Conservation (phyloP, 2,329 filamentous ascomycete species). For the Xylaria sp. region DNA sequence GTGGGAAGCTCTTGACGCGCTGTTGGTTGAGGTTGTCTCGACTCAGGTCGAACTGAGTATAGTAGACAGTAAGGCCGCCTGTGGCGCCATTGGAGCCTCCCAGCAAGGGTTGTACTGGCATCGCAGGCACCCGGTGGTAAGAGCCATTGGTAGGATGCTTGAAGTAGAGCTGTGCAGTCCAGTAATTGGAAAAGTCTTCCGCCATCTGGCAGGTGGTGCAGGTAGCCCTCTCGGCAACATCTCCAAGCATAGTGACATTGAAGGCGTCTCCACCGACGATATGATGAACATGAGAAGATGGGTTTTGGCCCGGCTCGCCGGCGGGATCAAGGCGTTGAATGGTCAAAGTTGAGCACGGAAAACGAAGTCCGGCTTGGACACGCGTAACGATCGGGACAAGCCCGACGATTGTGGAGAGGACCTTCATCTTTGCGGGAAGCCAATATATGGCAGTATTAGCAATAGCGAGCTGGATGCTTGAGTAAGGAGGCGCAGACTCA, state of each 20-base stretch:
- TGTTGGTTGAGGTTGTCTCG: conserved; percentile 28
- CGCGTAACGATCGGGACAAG: conserved; percentile 15
- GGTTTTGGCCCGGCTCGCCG: conserved; percentile 17
- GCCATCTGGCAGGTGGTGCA: conserved; percentile 33
- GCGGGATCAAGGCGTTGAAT: conserved; percentile 25
- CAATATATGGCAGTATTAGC: conserved; percentile 1
- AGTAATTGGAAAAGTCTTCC: conserved; percentile 33
- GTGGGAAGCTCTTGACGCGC: conserved; percentile 46
- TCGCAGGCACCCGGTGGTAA: conserved; percentile 31
- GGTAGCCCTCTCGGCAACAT: conserved; percentile 17
- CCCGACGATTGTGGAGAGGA: conserved; percentile 5
- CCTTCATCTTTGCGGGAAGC: conserved; percentile 14
- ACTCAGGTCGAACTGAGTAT: conserved; percentile 30
- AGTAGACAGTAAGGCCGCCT: conserved; percentile 35
- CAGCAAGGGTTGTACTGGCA: conserved; percentile 31
- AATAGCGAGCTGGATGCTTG: conserved; percentile 10
- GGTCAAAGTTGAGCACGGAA: conserved; percentile 20
- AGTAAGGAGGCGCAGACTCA: neutral
- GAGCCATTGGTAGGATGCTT: conserved; percentile 33
- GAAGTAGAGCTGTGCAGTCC: conserved; percentile 30
- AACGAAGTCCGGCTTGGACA: conserved; percentile 23
- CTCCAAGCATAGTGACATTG: conserved; percentile 18
- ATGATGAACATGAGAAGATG: conserved; percentile 25
- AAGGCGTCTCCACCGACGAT: conserved; percentile 27
- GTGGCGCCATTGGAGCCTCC: conserved; percentile 26